phyloP scores from a whole-genome alignment of 78 protist genomes.

The Ministeria vibrans region DNA sequence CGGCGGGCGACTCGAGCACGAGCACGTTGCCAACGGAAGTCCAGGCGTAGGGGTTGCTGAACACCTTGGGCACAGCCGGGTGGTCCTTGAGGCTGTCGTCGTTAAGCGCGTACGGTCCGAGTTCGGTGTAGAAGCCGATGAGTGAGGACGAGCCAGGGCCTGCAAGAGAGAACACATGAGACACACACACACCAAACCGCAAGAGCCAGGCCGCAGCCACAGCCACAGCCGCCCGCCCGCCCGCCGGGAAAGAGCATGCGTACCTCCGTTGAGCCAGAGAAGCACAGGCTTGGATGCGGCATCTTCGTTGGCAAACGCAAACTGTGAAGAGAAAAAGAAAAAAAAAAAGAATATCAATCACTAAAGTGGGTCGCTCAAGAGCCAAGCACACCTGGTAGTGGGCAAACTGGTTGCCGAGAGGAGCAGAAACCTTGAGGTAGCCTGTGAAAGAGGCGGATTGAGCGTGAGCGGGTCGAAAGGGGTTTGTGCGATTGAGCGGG shows the following conservation, averaged over 20 bases:
- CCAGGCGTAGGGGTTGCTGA: constrained; percentile 25
- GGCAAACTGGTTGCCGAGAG: neutral
- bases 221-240: no score
- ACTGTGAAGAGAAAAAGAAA: neutral
- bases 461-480: neutral
- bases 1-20: constrained; percentile 45
- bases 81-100: neutral
- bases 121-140: constrained; percentile 26
- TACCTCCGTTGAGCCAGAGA: neutral
- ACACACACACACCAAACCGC: neutral
- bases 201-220: no score
- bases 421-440: constrained; percentile 46
- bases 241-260: no score
- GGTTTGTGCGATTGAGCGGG: neutral
- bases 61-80: neutral
- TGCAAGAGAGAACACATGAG: neutral
- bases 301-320: neutral
- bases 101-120: constrained; percentile 32
- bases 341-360: neutral
- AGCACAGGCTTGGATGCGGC: neutral
- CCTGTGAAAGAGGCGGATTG: neutral
- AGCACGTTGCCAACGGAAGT: constrained; percentile 32
- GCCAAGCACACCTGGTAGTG: no score
- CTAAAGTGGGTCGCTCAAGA: neutral
- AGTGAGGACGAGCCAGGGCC: constrained; percentile 58